Evolutionary conservation across 192 early-diverging fungal genomes (phyloP).

Genomic region (Backusella macrospora): DNA sequence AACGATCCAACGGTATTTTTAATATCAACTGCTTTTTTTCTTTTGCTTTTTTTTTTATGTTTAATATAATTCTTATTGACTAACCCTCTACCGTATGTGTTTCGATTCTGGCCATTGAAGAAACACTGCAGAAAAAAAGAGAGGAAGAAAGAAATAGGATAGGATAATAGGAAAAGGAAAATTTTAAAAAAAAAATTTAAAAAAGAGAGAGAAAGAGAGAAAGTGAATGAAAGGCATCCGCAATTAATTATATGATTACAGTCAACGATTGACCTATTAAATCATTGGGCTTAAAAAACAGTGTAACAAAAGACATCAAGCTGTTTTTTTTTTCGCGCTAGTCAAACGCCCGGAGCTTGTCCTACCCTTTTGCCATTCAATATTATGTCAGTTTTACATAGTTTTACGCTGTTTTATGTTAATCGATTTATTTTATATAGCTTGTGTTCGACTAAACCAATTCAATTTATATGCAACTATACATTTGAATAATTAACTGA

Average conservation of each 20-base stretch:
- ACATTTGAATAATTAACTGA: neutral
- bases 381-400: conserved; percentile 13
- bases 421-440: neutral
- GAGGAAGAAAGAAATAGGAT: neutral
- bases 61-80: neutral
- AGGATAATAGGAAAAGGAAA: neutral
- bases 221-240: neutral
- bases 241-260: conserved; percentile 11
- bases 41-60: neutral
- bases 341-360: neutral
- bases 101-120: conserved; percentile 6
- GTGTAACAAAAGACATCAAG: neutral
- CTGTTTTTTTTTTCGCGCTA: neutral
- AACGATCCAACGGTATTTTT: neutral
- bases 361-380: neutral
- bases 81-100: conserved; percentile 14
- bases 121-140: neutral
- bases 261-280: neutral
- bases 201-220: neutral
- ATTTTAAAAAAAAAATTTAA: neutral
- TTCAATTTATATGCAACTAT: neutral
- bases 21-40: neutral
- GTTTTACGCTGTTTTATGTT: neutral
- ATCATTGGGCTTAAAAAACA: conserved; percentile 10
- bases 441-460: neutral